Conservation (phyloP, 768 basidiomycete genomes). For the Auricularia sp. region DNA sequence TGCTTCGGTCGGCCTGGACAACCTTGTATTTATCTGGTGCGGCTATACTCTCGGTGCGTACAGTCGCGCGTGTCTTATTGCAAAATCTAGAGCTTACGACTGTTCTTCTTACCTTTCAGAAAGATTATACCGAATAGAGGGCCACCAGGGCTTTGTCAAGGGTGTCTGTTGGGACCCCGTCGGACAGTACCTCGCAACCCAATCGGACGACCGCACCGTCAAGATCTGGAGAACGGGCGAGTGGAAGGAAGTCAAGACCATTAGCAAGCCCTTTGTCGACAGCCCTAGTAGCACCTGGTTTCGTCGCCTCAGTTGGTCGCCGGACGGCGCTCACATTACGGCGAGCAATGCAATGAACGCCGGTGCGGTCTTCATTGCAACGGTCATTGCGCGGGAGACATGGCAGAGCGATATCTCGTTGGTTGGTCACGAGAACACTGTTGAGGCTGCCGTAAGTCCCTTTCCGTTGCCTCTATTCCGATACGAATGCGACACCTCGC, state of each 20-base stretch:
- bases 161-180: constrained; percentile 99
- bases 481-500: constrained; percentile 25
- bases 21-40: constrained; percentile 87
- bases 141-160: constrained; percentile 94
- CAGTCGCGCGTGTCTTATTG: too few relatives aligned
- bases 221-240: constrained; percentile 95
- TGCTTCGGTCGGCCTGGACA: constrained; percentile 90
- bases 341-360: constrained; percentile 96
- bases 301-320: constrained; percentile 91
- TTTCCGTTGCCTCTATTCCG: too few relatives aligned
- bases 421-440: constrained; percentile 94
- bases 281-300: constrained; percentile 95
- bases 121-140: constrained; percentile 70
- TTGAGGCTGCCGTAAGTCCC: constrained; percentile 60
- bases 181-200: constrained; percentile 92
- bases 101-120: constrained; percentile 34
- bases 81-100: too few relatives aligned
- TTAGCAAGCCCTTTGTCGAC: constrained; percentile 84
- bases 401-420: constrained; percentile 91
- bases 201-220: constrained; percentile 92
- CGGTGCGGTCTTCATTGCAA: constrained; percentile 95
- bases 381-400: constrained; percentile 79
- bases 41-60: constrained; percentile 75
- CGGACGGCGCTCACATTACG: constrained; percentile 97
- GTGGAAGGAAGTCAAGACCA: constrained; percentile 77